Evolutionary conservation across 116 monocot genomes (phyloP), one percentile per base, ranked within the genome.

Genomic region (Zostera marina): DNA sequence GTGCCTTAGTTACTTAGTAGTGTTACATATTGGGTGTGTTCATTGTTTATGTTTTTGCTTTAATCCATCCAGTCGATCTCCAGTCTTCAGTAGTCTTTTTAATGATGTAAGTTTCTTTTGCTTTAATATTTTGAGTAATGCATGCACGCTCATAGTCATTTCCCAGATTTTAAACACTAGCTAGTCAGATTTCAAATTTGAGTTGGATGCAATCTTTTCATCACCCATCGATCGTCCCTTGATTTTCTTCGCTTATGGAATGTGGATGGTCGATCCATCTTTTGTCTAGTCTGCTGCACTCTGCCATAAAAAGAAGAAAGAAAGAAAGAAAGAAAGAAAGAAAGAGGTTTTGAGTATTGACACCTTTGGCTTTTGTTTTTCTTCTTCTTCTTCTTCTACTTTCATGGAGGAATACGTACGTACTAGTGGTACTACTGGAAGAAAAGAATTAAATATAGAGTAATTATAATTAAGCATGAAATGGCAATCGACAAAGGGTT

Each of bases 361-460:
- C n/a, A n/a, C n/a, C n/a, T n/a, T n/a, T n/a, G n/a, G n/a, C 47
- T 55, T 69, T 69, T 62, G 69, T 54, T 62, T 45, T 69, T 12
- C 17, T 22, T 55, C 62, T 55, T 46, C 62, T 62, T 62, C 44
- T 45, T 47, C 42, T 69, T 69, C 56, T 32, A 48, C 61, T 43
- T 61, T n/a, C n/a, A n/a, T n/a, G n/a, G n/a, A n/a, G n/a, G n/a
- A n/a, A n/a, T n/a, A n/a, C n/a, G n/a, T n/a, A n/a, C n/a, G n/a
- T n/a, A n/a, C n/a, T n/a, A n/a, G n/a, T n/a, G n/a, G n/a, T n/a
- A n/a, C n/a, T n/a, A n/a, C n/a, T n/a, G n/a, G n/a, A n/a, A n/a
- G n/a, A n/a, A n/a, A n/a, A n/a, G n/a, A n/a, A n/a, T n/a, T n/a
- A n/a, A n/a, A n/a, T n/a, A n/a, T n/a, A n/a, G n/a, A n/a, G n/a